Evolutionary conservation across 495 filamentous ascomycete species (phyloP).

Genomic region (Parachaetomium inaequale): DNA sequence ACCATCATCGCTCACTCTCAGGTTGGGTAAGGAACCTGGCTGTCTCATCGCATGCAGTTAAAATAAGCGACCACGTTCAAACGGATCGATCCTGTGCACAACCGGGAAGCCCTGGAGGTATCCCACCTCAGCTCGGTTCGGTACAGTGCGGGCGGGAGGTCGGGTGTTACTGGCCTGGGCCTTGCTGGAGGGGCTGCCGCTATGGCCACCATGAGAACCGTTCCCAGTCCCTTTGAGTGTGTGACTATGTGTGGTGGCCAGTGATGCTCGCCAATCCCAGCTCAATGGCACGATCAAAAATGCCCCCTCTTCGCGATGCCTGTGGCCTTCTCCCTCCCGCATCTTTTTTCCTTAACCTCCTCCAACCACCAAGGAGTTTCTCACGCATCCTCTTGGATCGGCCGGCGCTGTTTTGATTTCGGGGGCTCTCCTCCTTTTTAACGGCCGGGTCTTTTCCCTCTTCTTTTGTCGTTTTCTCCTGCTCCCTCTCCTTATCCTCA

Average conservation of each 20-base stretch:
- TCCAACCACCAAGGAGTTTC: slow-evolving; percentile 32
- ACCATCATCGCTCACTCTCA: no score
- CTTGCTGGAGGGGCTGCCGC: slow-evolving; percentile 16
- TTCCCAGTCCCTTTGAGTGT: not conserved
- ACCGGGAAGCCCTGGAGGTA: no score
- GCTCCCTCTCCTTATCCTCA: slow-evolving; percentile 37
- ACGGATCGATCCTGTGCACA: no score
- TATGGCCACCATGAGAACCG: slow-evolving; percentile 15
- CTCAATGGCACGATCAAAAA: slow-evolving; percentile 34
- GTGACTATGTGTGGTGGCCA: no score
- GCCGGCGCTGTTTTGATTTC: slow-evolving; percentile 43
- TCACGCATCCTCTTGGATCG: slow-evolving; percentile 31
- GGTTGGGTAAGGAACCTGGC: no score
- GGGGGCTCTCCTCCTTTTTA: slow-evolving; percentile 48
- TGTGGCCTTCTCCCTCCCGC: slow-evolving; percentile 20
- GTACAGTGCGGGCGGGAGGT: not conserved
- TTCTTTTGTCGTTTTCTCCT: slow-evolving; percentile 31
- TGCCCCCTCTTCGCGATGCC: slow-evolving; percentile 30
- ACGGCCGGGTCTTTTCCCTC: slow-evolving; percentile 50
- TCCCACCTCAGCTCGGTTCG: not conserved
- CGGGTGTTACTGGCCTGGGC: no score
- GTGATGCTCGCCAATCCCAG: slow-evolving; percentile 26
- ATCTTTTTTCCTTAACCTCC: slow-evolving; percentile 24
- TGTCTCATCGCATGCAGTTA: no score
- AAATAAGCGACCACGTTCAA: no score